These are phyloP conservation scores for Solanum sejunctum DNA, from an alignment of 257 asterid genomes.

Conservation along the genomic window DNA sequence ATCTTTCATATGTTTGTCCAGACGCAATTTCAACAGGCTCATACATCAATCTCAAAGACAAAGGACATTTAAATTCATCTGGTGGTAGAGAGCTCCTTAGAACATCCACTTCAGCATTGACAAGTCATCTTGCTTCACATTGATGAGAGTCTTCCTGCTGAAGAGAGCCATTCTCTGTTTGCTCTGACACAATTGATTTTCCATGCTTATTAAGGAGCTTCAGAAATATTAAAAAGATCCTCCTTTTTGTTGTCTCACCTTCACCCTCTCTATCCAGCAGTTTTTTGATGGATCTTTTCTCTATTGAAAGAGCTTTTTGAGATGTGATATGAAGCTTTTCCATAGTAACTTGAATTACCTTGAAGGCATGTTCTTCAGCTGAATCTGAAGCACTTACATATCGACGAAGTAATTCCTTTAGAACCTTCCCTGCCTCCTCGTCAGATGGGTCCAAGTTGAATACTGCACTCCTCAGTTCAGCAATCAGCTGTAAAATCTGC, in stretches of 20 bases:
- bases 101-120: not conserved
- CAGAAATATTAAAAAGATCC: not conserved
- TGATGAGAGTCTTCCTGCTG: not conserved
- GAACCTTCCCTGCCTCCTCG: not conserved
- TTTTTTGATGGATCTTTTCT: constrained; percentile 1
- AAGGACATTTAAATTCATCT: constrained; percentile 66
- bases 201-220: not conserved
- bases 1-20: constrained; percentile 78
- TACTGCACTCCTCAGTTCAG: not conserved
- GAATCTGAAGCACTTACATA: not conserved
- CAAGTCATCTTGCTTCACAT: not conserved
- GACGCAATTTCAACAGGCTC: constrained; percentile 65
- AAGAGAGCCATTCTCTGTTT: not conserved
- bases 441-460: constrained; percentile 1
- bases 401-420: not conserved
- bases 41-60: constrained; percentile 55
- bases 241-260: not conserved
- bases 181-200: not conserved
- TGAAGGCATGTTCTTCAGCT: not conserved
- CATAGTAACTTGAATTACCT: not conserved
- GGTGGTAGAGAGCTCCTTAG: constrained; percentile 36
- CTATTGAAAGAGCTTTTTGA: not conserved
- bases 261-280: not conserved
- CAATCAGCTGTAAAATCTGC: constrained; percentile 2
- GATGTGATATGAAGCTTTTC: not conserved